Evolutionary conservation across 371 early-diverging fungal species (phyloP).

Genomic region (Mucor lusitanicus): DNA sequence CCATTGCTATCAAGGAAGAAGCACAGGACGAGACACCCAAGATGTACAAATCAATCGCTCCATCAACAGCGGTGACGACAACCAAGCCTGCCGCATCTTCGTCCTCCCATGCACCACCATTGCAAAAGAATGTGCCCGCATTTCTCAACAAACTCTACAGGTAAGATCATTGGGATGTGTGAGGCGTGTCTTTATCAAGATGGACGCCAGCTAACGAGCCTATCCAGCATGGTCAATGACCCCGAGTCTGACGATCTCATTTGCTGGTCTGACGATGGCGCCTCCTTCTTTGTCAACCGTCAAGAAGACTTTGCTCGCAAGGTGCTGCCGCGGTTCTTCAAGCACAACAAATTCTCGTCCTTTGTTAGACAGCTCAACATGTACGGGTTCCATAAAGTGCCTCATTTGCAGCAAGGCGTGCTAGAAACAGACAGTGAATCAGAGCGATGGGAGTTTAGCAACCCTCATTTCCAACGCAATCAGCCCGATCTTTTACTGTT

Average conservation of each 20-base stretch:
- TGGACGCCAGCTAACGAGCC: no score
- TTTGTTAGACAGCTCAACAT: slow-evolving; percentile 97
- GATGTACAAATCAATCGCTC: slow-evolving; percentile 17
- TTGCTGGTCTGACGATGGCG: slow-evolving; percentile 76
- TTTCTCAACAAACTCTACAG: slow-evolving; percentile 89
- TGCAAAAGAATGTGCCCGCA: slow-evolving; percentile 71
- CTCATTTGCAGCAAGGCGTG: slow-evolving; percentile 79
- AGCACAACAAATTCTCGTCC: slow-evolving; percentile 90
- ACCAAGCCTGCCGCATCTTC: background rate
- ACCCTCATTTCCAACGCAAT: slow-evolving; percentile 57
- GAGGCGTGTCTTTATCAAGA: no score
- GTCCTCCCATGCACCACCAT: background rate
- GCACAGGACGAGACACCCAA: background rate
- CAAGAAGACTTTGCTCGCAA: slow-evolving; percentile 83
- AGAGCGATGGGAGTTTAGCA: slow-evolving; percentile 62
- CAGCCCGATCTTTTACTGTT: slow-evolving; percentile 56
- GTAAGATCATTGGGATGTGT: slow-evolving; percentile 26
- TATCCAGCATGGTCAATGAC: slow-evolving; percentile 72
- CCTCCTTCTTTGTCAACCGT: slow-evolving; percentile 69
- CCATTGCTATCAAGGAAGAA: background rate
- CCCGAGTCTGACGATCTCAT: slow-evolving; percentile 69
- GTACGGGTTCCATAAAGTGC: slow-evolving; percentile 87
- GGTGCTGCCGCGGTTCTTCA: slow-evolving; percentile 87
- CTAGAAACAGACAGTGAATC: slow-evolving; percentile 63
- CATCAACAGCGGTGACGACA: background rate